These are phyloP conservation scores for Pascua guehoae DNA, from an alignment of 1,284 basidiomycete genomes.

Conservation along the genomic window DNA sequence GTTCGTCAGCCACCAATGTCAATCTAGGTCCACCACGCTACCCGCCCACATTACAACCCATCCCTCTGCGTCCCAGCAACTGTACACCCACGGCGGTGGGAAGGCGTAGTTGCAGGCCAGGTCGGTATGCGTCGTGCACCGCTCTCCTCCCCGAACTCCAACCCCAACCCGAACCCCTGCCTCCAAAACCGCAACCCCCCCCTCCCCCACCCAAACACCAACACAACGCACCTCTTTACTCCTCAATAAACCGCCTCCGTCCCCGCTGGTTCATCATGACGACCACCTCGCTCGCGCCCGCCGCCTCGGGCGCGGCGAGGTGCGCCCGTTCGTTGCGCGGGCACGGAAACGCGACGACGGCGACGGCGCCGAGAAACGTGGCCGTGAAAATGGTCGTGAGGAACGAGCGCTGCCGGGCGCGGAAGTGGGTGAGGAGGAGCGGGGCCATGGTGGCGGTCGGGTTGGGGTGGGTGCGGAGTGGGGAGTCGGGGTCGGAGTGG, in stretches of 20 bases:
- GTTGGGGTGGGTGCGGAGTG: neutral
- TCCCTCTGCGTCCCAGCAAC: no score
- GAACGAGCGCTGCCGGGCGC: constrained; percentile 44
- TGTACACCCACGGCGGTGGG: no score
- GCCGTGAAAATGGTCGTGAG: constrained; percentile 48
- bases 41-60: no score
- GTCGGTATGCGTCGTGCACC: no score
- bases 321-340: constrained; percentile 30
- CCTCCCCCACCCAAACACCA: no score
- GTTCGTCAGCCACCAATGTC: no score
- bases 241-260: constrained; percentile 44
- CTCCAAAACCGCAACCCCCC: no score
- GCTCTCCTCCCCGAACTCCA: no score
- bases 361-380: constrained; percentile 47
- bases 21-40: no score
- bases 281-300: constrained; percentile 30
- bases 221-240: constrained; percentile 11
- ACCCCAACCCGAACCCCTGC: no score
- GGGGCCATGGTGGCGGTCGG: constrained; percentile 41
- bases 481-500: no score
- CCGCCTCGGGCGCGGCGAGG: neutral
- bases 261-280: constrained; percentile 48
- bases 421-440: constrained; percentile 46
- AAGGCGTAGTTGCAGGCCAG: no score
- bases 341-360: constrained; percentile 49